Conservation (phyloP, 306 rosid genomes). For the Vigna nakashimae region DNA sequence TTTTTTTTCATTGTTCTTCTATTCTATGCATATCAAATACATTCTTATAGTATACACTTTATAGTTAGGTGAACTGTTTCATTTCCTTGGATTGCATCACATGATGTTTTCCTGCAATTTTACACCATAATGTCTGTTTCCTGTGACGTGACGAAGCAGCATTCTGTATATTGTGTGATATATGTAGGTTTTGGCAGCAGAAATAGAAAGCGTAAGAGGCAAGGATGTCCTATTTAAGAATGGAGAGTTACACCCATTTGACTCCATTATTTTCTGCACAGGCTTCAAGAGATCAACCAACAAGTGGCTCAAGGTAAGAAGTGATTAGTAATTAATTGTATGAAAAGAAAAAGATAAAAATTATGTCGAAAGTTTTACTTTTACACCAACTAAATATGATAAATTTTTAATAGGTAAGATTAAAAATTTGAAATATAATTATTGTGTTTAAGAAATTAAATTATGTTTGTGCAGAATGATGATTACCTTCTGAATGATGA, state of each 20-base stretch:
- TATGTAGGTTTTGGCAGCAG: conserved; percentile 58
- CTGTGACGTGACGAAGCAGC: conserved; percentile 16
- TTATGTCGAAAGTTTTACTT: no score
- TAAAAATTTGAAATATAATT: no score
- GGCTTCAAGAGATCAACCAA: conserved; percentile 75
- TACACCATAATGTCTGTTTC: no score
- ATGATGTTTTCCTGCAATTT: background rate
- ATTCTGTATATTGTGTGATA: conserved; percentile 3
- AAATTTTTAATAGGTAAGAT: no score
- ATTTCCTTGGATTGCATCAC: background rate
- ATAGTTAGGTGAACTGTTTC: background rate
- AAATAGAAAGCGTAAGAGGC: conserved; percentile 54
- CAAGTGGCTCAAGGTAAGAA: conserved; percentile 70
- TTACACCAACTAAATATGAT: no score
- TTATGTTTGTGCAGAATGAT: conserved; percentile 54
- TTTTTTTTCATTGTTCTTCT: background rate
- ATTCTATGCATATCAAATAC: background rate
- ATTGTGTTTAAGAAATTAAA: no score
- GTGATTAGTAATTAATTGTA: no score
- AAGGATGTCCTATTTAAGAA: conserved; percentile 55
- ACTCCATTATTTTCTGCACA: conserved; percentile 74
- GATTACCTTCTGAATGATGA: conserved; percentile 62
- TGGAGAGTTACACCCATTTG: conserved; percentile 56
- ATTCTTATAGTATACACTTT: background rate
- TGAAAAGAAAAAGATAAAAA: no score